Percentiles rank a stretch among this genome's conserved stretches.
Evolutionary conservation across 345 rosid species (phyloP).

Genomic region (Clarkia xantiana): DNA sequence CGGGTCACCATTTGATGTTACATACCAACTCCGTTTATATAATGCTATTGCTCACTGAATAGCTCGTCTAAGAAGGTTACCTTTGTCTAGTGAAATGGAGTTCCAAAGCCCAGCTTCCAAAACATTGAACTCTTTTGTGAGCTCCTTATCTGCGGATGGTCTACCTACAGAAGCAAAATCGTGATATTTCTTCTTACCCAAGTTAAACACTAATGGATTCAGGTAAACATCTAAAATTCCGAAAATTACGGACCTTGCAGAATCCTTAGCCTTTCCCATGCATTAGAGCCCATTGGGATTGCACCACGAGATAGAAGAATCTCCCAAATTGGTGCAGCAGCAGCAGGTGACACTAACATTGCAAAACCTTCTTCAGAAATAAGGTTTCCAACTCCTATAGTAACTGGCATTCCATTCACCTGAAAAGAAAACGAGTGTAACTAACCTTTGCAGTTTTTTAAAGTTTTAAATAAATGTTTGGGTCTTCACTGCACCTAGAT

Average conservation of each 20-base stretch:
- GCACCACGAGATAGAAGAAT: conserved; percentile 64
- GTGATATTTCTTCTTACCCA: background rate
- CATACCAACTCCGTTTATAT: too few species aligned
- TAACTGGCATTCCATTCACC: conserved; percentile 70
- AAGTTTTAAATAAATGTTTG: background rate
- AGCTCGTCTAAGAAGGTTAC: conserved; percentile 18
- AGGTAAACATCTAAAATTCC: background rate
- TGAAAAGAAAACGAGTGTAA: conserved; percentile 13
- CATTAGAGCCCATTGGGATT: conserved; percentile 74
- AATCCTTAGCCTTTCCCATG: conserved; percentile 85
- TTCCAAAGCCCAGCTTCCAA: conserved; percentile 88
- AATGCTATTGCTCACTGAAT: too few species aligned
- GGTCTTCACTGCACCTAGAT: background rate
- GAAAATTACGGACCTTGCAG: conserved; percentile 29
- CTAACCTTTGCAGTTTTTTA: background rate
- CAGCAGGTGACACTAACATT: conserved; percentile 55
- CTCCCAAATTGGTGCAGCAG: conserved; percentile 63
- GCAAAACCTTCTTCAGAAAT: conserved; percentile 68
- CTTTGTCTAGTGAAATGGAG: conserved; percentile 69
- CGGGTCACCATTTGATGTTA: too few species aligned
- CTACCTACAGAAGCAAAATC: conserved; percentile 38
- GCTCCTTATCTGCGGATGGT: conserved; percentile 83
- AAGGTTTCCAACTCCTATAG: conserved; percentile 63
- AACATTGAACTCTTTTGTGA: conserved; percentile 68
- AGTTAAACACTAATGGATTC: background rate